A percentile compares a stretch with the other conserved stretches of the same genome.
These are phyloP conservation scores for Buddleja alternifolia DNA, from an alignment of 257 asterid species.

Conservation along the genomic window DNA sequence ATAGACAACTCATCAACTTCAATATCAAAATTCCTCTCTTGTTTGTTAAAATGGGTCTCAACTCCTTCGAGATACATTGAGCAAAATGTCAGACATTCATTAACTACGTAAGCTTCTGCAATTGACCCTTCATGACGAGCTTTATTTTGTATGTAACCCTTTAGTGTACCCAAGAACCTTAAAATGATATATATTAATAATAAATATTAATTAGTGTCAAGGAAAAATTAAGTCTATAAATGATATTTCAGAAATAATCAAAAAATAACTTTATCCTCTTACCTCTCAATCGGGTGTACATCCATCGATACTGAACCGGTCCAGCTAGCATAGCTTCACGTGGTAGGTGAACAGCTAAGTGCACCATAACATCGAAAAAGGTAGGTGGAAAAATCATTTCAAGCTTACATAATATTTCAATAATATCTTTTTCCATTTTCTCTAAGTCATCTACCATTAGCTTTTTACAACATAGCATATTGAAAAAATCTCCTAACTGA, in stretches of 20 bases:
- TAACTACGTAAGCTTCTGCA: too few relatives aligned
- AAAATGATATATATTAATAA: too few relatives aligned
- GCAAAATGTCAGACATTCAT: too few relatives aligned
- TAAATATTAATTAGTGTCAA: not conserved
- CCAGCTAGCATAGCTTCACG: not conserved
- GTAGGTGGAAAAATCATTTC: not conserved
- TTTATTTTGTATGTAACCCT: too few relatives aligned
- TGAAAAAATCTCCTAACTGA: not conserved
- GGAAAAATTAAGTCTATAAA: not conserved
- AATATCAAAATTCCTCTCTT: too few relatives aligned
- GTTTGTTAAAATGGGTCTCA: too few relatives aligned
- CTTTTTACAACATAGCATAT: not conserved
- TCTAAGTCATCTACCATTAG: not conserved
- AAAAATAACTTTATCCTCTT: not conserved
- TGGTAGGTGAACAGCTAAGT: not conserved
- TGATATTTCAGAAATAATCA: not conserved
- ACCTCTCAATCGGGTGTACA: constrained; percentile 4
- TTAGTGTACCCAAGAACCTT: too few relatives aligned
- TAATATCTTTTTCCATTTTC: not conserved
- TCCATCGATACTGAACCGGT: not conserved
- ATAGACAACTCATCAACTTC: too few relatives aligned
- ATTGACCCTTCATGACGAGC: too few relatives aligned
- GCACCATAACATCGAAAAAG: not conserved
- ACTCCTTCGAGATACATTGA: too few relatives aligned
- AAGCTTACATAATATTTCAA: not conserved